Evolutionary conservation across 2,329 filamentous ascomycete genomes (phyloP).

Genomic region (Colletotrichum orchidophilum): DNA sequence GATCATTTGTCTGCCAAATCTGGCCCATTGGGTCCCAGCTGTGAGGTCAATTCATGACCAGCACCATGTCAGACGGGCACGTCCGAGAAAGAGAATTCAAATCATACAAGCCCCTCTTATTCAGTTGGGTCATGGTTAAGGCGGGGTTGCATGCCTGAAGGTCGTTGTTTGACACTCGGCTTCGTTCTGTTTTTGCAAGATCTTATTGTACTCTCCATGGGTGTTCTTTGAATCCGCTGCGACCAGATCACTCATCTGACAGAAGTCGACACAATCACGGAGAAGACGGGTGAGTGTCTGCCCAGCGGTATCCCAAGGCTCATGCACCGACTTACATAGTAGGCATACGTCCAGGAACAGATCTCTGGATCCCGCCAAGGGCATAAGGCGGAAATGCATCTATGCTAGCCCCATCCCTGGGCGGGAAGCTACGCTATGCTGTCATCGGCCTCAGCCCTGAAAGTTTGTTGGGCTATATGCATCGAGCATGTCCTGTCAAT

Average conservation of each 20-base stretch:
- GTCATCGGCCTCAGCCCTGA: constrained; percentile 30
- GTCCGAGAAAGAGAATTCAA: neutral
- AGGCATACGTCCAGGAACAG: constrained; percentile 18
- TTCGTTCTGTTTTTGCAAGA: neutral
- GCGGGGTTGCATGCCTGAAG: neutral
- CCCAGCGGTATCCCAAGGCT: constrained; percentile 6
- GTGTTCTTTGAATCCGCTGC: neutral
- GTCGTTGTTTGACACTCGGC: constrained; percentile 3
- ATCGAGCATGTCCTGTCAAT: neutral
- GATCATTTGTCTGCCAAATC: constrained; percentile 2
- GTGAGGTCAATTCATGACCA: neutral
- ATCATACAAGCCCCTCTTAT: neutral
- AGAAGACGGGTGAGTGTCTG: neutral
- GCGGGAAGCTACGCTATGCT: constrained; percentile 29
- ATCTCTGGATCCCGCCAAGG: constrained; percentile 25
- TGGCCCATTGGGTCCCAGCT: constrained; percentile 7
- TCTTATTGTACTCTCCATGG: neutral
- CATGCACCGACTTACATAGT: neutral
- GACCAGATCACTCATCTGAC: neutral
- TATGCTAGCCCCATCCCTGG: constrained; percentile 24
- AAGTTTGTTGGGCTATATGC: neutral
- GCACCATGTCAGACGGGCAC: constrained; percentile 14
- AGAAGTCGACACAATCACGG: neutral
- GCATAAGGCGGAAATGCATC: constrained; percentile 11
- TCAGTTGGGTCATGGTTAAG: neutral